Conservation (phyloP, 768 basidiomycete species). For the Pleurotus ostreatus region DNA sequence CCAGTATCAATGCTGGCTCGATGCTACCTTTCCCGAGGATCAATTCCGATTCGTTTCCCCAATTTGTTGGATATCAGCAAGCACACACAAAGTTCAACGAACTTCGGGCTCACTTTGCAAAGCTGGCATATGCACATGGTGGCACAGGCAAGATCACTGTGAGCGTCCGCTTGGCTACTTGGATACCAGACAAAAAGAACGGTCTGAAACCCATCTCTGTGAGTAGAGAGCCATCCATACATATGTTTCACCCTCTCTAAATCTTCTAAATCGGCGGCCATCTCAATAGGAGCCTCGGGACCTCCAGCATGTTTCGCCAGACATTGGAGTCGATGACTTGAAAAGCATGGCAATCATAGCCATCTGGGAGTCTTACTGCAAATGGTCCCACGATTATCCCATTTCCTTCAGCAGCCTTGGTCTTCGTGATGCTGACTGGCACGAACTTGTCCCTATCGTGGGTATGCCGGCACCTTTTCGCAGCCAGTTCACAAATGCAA, state of each 20-base stretch:
- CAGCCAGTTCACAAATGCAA: not conserved
- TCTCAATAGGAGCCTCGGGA: too few species aligned
- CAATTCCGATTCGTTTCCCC: not conserved
- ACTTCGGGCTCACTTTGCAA: not conserved
- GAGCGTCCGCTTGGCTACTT: not conserved
- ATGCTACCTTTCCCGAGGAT: not conserved
- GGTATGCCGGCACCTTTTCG: not conserved
- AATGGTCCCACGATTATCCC: not conserved
- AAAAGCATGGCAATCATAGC: not conserved
- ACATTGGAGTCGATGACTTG: not conserved
- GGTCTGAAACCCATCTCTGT: not conserved
- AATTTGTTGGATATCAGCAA: not conserved
- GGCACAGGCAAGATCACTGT: not conserved
- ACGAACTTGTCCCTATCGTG: not conserved
- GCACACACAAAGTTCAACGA: not conserved
- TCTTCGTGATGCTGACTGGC: not conserved
- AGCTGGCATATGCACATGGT: not conserved
- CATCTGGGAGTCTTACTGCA: not conserved
- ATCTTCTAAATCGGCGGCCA: too few species aligned
- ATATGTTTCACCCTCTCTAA: too few species aligned
- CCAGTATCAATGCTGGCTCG: not conserved
- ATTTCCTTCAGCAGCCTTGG: not conserved
- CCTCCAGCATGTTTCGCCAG: not conserved
- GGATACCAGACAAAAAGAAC: not conserved
- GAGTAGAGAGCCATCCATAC: not conserved